Evolutionary conservation across 2,329 filamentous ascomycete genomes (phyloP).

Genomic region (Penicillium sp.): DNA sequence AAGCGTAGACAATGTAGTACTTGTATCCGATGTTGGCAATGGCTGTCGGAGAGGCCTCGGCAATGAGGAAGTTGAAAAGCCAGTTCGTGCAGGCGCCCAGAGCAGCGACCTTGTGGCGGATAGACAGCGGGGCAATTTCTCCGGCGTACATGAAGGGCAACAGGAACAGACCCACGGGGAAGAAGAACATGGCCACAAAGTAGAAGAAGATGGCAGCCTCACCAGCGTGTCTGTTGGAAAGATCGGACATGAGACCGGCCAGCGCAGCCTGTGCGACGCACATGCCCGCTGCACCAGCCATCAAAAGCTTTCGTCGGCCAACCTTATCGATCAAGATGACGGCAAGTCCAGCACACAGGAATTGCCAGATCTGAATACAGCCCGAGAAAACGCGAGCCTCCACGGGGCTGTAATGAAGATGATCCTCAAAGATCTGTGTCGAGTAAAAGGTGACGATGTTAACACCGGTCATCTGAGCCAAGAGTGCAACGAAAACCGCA

Average conservation of each 20-base stretch:
- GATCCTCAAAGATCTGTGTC: slow-evolving; percentile 27
- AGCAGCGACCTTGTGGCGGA: not conserved
- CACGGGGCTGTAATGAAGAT: not conserved
- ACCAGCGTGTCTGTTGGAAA: not conserved
- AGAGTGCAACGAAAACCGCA: not conserved
- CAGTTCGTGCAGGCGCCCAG: not conserved
- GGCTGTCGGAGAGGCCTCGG: not conserved
- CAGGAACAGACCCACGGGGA: not conserved
- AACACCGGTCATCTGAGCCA: slow-evolving; percentile 15
- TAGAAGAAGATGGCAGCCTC: not conserved
- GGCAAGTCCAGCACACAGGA: not conserved
- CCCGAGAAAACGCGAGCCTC: not conserved
- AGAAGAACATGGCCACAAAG: not conserved
- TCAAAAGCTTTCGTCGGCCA: not conserved
- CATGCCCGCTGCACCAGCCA: not conserved
- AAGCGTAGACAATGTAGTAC: not conserved
- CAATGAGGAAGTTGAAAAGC: not conserved
- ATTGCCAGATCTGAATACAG: not conserved
- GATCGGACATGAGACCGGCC: not conserved
- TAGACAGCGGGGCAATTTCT: not conserved
- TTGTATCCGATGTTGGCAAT: not conserved
- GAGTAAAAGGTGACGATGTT: slow-evolving; percentile 35
- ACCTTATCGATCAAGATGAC: not conserved
- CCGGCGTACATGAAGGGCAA: not conserved
- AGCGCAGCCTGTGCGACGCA: not conserved